Evolutionary conservation across 495 filamentous ascomycete species (phyloP), one percentile per base, ranked within the genome.

Genomic region (Terfezia boudieri): DNA sequence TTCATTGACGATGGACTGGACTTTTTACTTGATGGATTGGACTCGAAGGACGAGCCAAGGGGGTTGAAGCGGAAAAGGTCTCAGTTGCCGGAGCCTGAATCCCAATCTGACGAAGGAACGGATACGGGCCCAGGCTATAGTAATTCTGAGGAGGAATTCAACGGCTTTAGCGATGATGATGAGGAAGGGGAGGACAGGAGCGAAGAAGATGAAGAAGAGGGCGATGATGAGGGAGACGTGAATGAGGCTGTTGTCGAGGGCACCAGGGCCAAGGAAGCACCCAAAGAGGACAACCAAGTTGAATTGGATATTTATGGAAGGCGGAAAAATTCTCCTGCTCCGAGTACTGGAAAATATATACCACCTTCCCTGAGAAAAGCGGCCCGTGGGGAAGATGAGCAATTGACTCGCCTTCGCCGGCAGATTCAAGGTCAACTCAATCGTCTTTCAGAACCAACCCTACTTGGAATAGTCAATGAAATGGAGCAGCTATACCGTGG

Each of bases 341-440:
- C 53, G 22, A 60, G 64, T 17, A 46, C 58, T 55, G 51, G 64
- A 60, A 69, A 93, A 77, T 96, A 98, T 58, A 76, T 94, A 9
- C 89, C 92, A 9, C 90, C 89, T 9, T 90, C 86, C 9, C 69
- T 90, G 36, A 79, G 89, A 35, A 78, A 76, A 53, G 68, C 71
- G 32, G 67, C 71, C 0, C 69, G 74, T 10, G 77, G 77, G 1
- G 79, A 83, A 51, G 71, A 73, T 1, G 86, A 94, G 63, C 71
- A 75, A 36, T 72, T 84, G 8, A 71, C 73, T 7, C 78, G 81
- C 20, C 67, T 98, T 46, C 78, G 77, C 51, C 77, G 86, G 52
- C 83, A 89, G 63, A 75, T 82, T 14, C 86, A 94, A 59, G 90
- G 90, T 65, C 73, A 90, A 9, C 72, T 96, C 57, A 98, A 98